Percentiles rank a stretch among this genome's conserved stretches.
These are phyloP conservation scores for Ceratocystis alfenasii DNA, from an alignment of 2,329 filamentous ascomycete species.

Conservation along the genomic window DNA sequence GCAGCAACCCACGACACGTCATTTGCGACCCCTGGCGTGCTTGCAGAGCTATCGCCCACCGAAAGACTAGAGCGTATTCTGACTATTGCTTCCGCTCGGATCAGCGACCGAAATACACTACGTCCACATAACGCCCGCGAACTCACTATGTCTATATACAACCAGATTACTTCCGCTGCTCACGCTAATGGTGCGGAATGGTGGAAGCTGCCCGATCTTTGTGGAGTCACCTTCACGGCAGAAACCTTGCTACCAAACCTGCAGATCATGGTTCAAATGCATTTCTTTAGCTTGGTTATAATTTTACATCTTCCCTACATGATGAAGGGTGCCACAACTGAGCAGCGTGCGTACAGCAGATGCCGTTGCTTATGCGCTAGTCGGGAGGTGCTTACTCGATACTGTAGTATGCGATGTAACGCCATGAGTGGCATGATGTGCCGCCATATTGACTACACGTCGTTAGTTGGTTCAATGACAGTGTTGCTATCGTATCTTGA, in stretches of 20 bases:
- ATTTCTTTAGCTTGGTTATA: slow-evolving; percentile 40
- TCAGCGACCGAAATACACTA: slow-evolving; percentile 36
- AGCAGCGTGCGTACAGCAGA: slow-evolving; percentile 38
- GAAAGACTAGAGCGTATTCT: slow-evolving; percentile 38
- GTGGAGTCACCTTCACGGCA: slow-evolving; percentile 30
- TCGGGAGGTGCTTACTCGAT: slow-evolving; percentile 39
- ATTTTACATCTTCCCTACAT: slow-evolving; percentile 46
- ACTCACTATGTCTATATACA: slow-evolving; percentile 35
- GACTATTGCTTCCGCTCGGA: slow-evolving; percentile 33
- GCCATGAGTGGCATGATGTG: slow-evolving; percentile 33
- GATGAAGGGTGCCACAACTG: slow-evolving; percentile 32
- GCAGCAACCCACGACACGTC: slow-evolving; percentile 33
- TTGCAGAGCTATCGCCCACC: slow-evolving; percentile 29
- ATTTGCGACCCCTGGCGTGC: slow-evolving; percentile 29
- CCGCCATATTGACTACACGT: slow-evolving; percentile 41
- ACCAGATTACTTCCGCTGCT: slow-evolving; percentile 36
- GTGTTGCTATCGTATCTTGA: slow-evolving; percentile 41
- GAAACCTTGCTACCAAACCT: slow-evolving; percentile 39
- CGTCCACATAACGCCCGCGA: slow-evolving; percentile 29
- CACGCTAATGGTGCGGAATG: slow-evolving; percentile 35
- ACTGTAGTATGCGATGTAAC: slow-evolving; percentile 36
- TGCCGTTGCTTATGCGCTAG: slow-evolving; percentile 38
- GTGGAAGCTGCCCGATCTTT: slow-evolving; percentile 35
- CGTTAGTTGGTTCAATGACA: slow-evolving; percentile 40
- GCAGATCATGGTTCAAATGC: slow-evolving; percentile 36